Evolutionary conservation across 805 yeast genomes (phyloP).

Genomic region (Hanseniaspora pseudoguilliermondii): DNA sequence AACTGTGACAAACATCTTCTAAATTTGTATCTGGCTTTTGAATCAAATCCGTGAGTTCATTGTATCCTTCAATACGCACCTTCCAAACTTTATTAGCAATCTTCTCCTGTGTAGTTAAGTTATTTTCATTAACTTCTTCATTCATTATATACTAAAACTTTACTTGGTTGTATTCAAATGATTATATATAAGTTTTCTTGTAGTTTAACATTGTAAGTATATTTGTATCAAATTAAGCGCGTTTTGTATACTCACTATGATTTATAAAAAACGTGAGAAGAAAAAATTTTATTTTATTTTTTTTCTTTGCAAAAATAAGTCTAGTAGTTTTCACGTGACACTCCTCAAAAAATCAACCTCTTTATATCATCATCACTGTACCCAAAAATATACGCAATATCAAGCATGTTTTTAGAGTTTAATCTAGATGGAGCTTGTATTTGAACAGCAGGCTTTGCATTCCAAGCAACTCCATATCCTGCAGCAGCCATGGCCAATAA

Average conservation of each 20-base stretch:
- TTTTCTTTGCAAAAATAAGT: neutral
- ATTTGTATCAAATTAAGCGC: too few species aligned
- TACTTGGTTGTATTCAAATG: neutral
- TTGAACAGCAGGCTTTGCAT: conserved; percentile 91
- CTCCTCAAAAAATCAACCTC: neutral
- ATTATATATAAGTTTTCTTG: too few species aligned
- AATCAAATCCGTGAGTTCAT: conserved; percentile 44
- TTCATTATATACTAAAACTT: neutral
- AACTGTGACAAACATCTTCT: conserved; percentile 39
- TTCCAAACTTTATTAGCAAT: conserved; percentile 73
- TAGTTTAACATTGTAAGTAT: too few species aligned
- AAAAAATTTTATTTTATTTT: too few species aligned
- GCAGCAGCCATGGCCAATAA: conserved; percentile 81
- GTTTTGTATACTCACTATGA: too few species aligned
- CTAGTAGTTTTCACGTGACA: neutral
- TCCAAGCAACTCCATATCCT: conserved; percentile 94
- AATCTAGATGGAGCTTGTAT: conserved; percentile 66
- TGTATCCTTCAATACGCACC: conserved; percentile 69
- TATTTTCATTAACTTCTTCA: conserved; percentile 36
- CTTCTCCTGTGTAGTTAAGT: conserved; percentile 49
- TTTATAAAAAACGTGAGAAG: too few species aligned
- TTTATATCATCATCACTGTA: conserved; percentile 9
- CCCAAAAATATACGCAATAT: conserved; percentile 72
- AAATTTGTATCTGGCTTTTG: conserved; percentile 12
- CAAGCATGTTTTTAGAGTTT: conserved; percentile 60